Percentiles rank a stretch among this genome's conserved stretches.
Evolutionary conservation across 331 rosid species (phyloP).

Genomic region (Rhamnella rubrinervis): DNA sequence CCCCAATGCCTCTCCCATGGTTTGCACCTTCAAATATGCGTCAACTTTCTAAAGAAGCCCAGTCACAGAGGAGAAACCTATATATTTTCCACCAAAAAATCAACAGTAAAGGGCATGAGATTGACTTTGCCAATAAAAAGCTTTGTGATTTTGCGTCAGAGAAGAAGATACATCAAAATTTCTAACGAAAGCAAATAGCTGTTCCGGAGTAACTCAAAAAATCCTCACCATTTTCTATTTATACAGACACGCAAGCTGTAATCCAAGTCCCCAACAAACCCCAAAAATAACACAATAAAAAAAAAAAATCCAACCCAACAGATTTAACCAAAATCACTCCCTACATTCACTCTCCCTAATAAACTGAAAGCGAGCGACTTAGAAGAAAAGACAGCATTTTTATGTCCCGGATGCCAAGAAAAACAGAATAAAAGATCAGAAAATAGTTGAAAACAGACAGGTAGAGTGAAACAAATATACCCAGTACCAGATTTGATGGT

Average conservation of each 20-base stretch:
- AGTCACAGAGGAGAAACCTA: conserved; percentile 15
- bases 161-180: not conserved
- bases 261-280: not conserved
- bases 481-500: not conserved
- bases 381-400: not conserved
- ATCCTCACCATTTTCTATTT: not conserved
- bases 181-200: not conserved
- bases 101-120: not conserved
- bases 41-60: conserved; percentile 10
- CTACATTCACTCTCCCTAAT: conserved; percentile 1
- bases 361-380: not conserved
- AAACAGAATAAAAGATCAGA: not conserved
- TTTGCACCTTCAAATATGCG: conserved; percentile 19
- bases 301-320: not conserved
- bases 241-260: no score
- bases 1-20: conserved; percentile 67
- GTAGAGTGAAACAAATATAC: not conserved
- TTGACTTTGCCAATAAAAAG: not conserved
- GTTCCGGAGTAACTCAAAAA: not conserved
- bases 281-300: not conserved
- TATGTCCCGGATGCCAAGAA: not conserved
- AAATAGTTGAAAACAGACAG: not conserved
- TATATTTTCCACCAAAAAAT: not conserved
- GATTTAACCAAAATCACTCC: not conserved
- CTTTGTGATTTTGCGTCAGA: no score